phyloP scores from a whole-genome alignment of 1,284 basidiomycete genomes.

The Kwoniella shivajii region DNA sequence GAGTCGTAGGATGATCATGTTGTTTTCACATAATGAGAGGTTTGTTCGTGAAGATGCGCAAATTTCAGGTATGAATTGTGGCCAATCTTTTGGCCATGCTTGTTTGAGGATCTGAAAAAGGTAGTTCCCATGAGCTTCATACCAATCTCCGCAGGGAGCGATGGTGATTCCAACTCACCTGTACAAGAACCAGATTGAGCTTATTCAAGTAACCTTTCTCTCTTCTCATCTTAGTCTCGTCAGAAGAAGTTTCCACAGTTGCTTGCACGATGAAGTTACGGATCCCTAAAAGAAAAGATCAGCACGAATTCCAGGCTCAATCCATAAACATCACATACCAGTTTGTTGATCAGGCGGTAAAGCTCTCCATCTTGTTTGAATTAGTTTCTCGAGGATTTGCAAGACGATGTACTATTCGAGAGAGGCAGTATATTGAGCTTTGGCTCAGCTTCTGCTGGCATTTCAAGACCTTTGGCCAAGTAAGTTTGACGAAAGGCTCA shows the following conservation, averaged over 20 bases:
- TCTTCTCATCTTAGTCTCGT: slow-evolving; percentile 80
- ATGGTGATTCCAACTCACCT: slow-evolving; percentile 60
- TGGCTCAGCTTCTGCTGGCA: too few species aligned
- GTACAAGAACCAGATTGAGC: slow-evolving; percentile 92
- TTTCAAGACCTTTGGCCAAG: too few species aligned
- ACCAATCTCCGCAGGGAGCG: too few species aligned
- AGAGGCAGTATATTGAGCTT: too few species aligned
- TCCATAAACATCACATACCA: slow-evolving; percentile 58
- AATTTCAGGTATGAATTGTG: slow-evolving; percentile 95
- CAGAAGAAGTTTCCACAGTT: slow-evolving; percentile 88
- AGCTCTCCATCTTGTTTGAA: slow-evolving; percentile 93
- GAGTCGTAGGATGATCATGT: slow-evolving; percentile 98
- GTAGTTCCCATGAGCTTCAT: background rate
- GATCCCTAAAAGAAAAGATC: slow-evolving; percentile 64
- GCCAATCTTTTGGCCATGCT: slow-evolving; percentile 99
- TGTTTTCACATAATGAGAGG: slow-evolving; percentile 97
- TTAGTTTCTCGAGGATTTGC: slow-evolving; percentile 92
- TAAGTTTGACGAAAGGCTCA: slow-evolving; percentile 38
- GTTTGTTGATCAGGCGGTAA: slow-evolving; percentile 90
- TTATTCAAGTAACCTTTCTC: slow-evolving; percentile 98
- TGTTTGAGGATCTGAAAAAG: slow-evolving; percentile 89
- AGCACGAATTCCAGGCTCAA: background rate
- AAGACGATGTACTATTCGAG: slow-evolving; percentile 83
- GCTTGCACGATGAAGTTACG: slow-evolving; percentile 95
- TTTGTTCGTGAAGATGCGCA: slow-evolving; percentile 97